phyloP scores from a whole-genome alignment of 2,329 filamentous ascomycete genomes.

The Aspergillus tamarii region DNA sequence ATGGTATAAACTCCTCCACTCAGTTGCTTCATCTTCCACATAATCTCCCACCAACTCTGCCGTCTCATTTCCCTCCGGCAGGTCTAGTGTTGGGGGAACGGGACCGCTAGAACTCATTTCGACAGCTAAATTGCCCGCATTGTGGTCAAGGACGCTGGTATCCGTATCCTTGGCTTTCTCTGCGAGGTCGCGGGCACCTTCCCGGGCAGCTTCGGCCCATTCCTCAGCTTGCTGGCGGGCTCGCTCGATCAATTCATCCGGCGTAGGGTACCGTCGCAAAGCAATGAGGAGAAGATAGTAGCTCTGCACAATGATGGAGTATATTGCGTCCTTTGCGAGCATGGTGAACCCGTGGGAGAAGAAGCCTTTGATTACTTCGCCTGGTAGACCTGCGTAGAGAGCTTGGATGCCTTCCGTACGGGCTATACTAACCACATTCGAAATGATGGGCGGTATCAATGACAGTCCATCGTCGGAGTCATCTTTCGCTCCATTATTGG shows the following conservation, averaged over 20 bases:
- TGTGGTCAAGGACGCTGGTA: slow-evolving; percentile 26
- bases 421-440: slow-evolving; percentile 60
- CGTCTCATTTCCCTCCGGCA: slow-evolving; percentile 42
- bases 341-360: slow-evolving; percentile 86
- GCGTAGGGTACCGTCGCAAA: slow-evolving; percentile 48
- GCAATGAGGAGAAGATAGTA: slow-evolving; percentile 68
- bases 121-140: slow-evolving; percentile 28
- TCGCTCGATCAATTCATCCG: slow-evolving; percentile 43
- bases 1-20: slow-evolving; percentile 46
- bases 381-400: slow-evolving; percentile 75
- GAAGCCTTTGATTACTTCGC: slow-evolving; percentile 80
- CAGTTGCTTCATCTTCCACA: slow-evolving; percentile 46
- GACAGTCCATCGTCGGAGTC: slow-evolving; percentile 17
- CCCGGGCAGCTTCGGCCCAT: slow-evolving; percentile 44
- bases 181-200: slow-evolving; percentile 40
- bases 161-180: slow-evolving; percentile 33
- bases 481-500: slow-evolving; percentile 17
- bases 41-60: slow-evolving; percentile 51
- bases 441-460: slow-evolving; percentile 60
- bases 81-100: slow-evolving; percentile 9
- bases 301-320: slow-evolving; percentile 69
- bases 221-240: slow-evolving; percentile 46
- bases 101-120: slow-evolving; percentile 35
- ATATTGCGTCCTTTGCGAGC: slow-evolving; percentile 79
- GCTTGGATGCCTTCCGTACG: slow-evolving; percentile 68